Conservation (phyloP, 73 alveolate species). For the Paraurostyla sp. region DNA sequence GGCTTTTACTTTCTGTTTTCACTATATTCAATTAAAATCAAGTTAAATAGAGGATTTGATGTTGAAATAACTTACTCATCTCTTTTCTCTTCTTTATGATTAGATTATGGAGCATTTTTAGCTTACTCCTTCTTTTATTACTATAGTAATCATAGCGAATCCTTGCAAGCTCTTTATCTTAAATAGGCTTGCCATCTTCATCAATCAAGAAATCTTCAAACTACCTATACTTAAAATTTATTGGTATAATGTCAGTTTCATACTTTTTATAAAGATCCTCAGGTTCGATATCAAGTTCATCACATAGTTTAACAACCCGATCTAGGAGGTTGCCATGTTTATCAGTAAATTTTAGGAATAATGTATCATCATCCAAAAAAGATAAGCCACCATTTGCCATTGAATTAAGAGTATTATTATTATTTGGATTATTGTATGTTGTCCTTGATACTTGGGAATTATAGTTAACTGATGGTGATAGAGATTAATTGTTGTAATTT, state of each 20-base stretch:
- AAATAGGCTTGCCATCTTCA: background rate
- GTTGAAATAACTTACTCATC: background rate
- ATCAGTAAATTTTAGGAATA: slow-evolving; percentile 17
- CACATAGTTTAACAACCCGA: background rate
- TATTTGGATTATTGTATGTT: background rate
- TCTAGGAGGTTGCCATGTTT: background rate
- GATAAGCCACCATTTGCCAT: background rate
- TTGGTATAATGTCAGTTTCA: background rate
- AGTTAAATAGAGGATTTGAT: background rate
- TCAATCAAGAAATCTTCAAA: slow-evolving; percentile 2
- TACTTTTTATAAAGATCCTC: background rate
- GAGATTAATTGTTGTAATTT: too few species aligned
- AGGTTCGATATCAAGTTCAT: slow-evolving; percentile 19
- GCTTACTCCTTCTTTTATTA: background rate
- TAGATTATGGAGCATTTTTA: background rate
- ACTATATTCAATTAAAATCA: background rate
- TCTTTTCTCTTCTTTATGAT: background rate
- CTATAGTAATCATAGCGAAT: background rate
- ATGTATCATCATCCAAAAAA: background rate
- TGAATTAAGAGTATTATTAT: background rate
- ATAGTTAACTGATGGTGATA: too few species aligned
- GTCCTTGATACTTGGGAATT: too few species aligned
- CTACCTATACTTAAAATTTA: background rate
- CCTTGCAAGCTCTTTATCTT: background rate
- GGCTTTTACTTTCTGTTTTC: too few species aligned